A percentile compares a stretch with the other conserved stretches of the same genome.
Evolutionary conservation across 2,329 filamentous ascomycete genomes (phyloP).

Genomic region (Fusarium falciforme): DNA sequence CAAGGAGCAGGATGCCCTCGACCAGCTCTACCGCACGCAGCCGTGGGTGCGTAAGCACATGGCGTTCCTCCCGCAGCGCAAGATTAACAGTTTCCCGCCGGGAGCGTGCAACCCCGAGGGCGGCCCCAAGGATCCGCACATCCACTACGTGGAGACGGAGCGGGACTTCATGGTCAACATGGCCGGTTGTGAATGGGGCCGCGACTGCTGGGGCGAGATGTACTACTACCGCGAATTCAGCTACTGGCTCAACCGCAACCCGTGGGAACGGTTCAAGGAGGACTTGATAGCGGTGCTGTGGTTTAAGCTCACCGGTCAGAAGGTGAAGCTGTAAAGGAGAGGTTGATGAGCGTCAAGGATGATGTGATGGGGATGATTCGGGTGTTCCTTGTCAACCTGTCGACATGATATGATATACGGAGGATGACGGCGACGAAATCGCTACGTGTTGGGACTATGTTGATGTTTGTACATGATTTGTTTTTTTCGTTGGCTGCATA

Average conservation of each 20-base stretch:
- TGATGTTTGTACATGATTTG: slow-evolving; percentile 34
- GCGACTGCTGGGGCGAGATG: slow-evolving; percentile 98
- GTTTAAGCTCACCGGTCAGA: slow-evolving; percentile 72
- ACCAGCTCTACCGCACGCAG: slow-evolving; percentile 90
- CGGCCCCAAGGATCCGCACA: slow-evolving; percentile 73
- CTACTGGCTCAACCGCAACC: slow-evolving; percentile 86
- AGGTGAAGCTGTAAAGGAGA: slow-evolving; percentile 63
- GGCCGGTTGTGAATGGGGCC: slow-evolving; percentile 96
- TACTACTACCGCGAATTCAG: slow-evolving; percentile 93
- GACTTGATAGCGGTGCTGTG: slow-evolving; percentile 70
- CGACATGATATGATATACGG: slow-evolving; percentile 26
- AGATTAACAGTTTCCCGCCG: slow-evolving; percentile 92
- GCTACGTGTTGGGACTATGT: slow-evolving; percentile 4
- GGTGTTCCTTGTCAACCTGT: slow-evolving; percentile 2
- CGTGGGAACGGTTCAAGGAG: slow-evolving; percentile 82
- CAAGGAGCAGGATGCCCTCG: slow-evolving; percentile 96
- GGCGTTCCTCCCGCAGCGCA: slow-evolving; percentile 89
- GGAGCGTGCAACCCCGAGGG: slow-evolving; percentile 84
- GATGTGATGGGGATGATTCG: background rate
- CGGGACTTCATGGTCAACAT: slow-evolving; percentile 97
- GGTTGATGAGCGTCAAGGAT: background rate
- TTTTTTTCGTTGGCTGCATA: slow-evolving; percentile 30
- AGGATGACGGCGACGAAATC: slow-evolving; percentile 23
- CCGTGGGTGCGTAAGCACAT: slow-evolving; percentile 92
- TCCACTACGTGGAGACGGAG: slow-evolving; percentile 88